These are phyloP conservation scores for Breynia disticha DNA, from an alignment of 441 rosid species.

Conservation along the genomic window DNA sequence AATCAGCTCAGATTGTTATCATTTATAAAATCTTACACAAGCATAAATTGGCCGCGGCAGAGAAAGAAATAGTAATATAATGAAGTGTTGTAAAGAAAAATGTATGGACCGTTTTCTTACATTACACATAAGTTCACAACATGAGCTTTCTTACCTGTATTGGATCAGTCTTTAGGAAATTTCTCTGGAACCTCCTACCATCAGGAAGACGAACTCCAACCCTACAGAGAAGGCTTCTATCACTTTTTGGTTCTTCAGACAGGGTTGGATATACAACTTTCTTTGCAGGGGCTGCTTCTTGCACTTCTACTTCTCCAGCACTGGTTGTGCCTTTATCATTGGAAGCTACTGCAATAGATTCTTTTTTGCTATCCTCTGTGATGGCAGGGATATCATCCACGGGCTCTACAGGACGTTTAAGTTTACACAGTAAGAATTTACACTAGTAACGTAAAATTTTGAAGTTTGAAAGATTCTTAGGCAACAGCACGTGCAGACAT, in stretches of 20 bases:
- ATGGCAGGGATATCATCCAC: slow-evolving; percentile 42
- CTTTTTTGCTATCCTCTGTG: slow-evolving; percentile 44
- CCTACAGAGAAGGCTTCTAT: slow-evolving; percentile 64
- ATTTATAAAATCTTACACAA: too few relatives aligned
- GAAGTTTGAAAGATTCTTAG: too few relatives aligned
- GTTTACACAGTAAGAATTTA: background rate
- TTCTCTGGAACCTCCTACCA: slow-evolving; percentile 78
- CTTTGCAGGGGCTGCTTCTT: slow-evolving; percentile 26
- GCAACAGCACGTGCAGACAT: background rate
- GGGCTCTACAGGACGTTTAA: background rate
- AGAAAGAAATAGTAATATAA: background rate
- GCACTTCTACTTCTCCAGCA: slow-evolving; percentile 41
- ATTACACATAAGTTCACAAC: background rate
- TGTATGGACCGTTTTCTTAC: background rate
- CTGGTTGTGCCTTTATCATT: slow-evolving; percentile 19
- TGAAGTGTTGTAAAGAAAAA: background rate
- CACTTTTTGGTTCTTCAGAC: slow-evolving; percentile 78
- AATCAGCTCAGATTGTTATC: too few relatives aligned
- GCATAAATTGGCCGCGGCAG: too few relatives aligned
- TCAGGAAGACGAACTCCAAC: slow-evolving; percentile 92
- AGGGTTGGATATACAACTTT: slow-evolving; percentile 53
- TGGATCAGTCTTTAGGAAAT: slow-evolving; percentile 60
- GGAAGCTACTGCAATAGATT: slow-evolving; percentile 20
- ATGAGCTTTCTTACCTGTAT: slow-evolving; percentile 40
- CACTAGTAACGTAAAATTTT: too few relatives aligned